These are phyloP conservation scores for Tetradesmus lagerheimii DNA, from an alignment of 139 green algal genomes.

Conservation along the genomic window DNA sequence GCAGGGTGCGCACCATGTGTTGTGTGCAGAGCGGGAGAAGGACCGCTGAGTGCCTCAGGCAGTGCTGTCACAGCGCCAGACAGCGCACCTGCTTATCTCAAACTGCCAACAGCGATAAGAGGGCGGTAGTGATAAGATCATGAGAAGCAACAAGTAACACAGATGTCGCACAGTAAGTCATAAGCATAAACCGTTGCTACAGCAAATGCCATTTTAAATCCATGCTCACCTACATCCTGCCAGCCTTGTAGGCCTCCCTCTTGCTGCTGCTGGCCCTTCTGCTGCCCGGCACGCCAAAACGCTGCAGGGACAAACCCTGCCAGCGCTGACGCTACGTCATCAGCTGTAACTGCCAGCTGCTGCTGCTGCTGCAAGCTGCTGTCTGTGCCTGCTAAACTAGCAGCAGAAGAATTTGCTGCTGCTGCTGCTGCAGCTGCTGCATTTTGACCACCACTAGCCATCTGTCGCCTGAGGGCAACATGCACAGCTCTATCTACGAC, in stretches of 20 bases:
- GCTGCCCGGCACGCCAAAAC: slow-evolving; percentile 67
- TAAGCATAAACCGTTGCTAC: too few relatives aligned
- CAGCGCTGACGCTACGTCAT: slow-evolving; percentile 45
- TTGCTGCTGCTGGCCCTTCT: slow-evolving; percentile 37
- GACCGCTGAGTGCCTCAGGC: too few relatives aligned
- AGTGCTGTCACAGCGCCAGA: too few relatives aligned
- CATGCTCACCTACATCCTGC: slow-evolving; percentile 79
- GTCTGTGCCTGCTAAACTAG: background rate
- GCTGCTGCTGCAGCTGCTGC: slow-evolving; percentile 7
- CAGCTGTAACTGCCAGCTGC: background rate
- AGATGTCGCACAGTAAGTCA: too few relatives aligned
- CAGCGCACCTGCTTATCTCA: too few relatives aligned
- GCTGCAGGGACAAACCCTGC: slow-evolving; percentile 76
- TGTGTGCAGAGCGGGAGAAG: too few relatives aligned
- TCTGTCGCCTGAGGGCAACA: slow-evolving; percentile 52
- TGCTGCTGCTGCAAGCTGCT: slow-evolving; percentile 30
- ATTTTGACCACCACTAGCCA: slow-evolving; percentile 37
- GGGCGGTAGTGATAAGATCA: too few relatives aligned
- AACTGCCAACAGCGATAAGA: too few relatives aligned
- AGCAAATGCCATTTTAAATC: too few relatives aligned
- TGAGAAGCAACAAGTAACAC: too few relatives aligned
- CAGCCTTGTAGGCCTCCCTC: slow-evolving; percentile 67
- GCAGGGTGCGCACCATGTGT: too few relatives aligned
- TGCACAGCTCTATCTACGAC: slow-evolving; percentile 81
- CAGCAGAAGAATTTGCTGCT: background rate